These are phyloP conservation scores for Kuraishia piskuri DNA, from an alignment of 805 yeast genomes.

Conservation along the genomic window DNA sequence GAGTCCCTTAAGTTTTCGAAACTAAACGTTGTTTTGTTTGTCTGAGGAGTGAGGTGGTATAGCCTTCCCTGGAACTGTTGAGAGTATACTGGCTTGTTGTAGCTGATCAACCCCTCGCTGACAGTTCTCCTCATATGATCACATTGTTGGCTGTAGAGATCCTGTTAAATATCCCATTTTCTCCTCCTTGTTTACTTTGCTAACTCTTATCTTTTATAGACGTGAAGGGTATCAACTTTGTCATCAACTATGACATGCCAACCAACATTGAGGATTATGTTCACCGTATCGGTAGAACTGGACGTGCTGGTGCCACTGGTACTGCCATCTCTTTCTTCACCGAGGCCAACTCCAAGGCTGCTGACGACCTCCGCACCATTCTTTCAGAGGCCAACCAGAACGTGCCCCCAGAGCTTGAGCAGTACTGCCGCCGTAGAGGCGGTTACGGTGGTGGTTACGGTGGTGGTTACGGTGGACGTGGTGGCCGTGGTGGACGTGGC, in stretches of 20 bases:
- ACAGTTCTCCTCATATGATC: background rate
- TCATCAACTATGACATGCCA: conserved; percentile 95
- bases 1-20: background rate
- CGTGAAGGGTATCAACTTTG: conserved; percentile 94
- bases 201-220: conserved; percentile 38
- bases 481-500: conserved; percentile 38
- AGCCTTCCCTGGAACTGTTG: no score
- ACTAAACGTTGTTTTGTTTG: no score
- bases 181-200: background rate
- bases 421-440: conserved; percentile 70
- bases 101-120: no score
- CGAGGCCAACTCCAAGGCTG: conserved; percentile 76
- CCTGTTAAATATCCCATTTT: background rate
- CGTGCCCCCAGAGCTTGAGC: conserved; percentile 71
- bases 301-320: conserved; percentile 97
- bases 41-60: no score
- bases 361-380: conserved; percentile 82
- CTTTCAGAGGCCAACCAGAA: conserved; percentile 93
- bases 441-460: conserved; percentile 44
- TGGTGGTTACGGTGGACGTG: conserved; percentile 48
- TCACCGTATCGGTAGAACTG: conserved; percentile 98
- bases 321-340: conserved; percentile 94
- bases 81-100: no score
- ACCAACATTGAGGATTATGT: conserved; percentile 97
- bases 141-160: background rate